phyloP scores from a whole-genome alignment of 805 yeast genomes.

The Kazachstania kunashirensis region DNA sequence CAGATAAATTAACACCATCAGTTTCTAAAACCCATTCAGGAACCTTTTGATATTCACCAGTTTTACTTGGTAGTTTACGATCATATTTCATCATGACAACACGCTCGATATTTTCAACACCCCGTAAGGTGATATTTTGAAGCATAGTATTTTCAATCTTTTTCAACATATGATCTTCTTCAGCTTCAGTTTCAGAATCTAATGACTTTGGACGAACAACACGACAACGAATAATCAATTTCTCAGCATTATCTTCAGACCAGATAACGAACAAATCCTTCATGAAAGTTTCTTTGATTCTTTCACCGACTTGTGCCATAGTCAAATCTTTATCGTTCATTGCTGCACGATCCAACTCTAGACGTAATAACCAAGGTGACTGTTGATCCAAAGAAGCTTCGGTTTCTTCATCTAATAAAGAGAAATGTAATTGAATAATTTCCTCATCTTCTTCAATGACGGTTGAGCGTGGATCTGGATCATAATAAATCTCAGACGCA shows the following conservation, averaged over 20 bases:
- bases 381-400: conserved; percentile 90
- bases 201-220: conserved; percentile 89
- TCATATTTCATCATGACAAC: conserved; percentile 75
- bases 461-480: conserved; percentile 97
- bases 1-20: conserved; percentile 93
- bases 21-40: conserved; percentile 99
- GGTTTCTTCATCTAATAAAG: conserved; percentile 95
- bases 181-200: conserved; percentile 90
- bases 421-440: conserved; percentile 93
- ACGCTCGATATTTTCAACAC: conserved; percentile 88
- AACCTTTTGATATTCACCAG: conserved; percentile 81
- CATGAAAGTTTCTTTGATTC: conserved; percentile 83
- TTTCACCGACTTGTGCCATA: conserved; percentile 96
- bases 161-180: conserved; percentile 93
- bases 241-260: conserved; percentile 98
- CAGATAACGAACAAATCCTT: conserved; percentile 95
- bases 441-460: conserved; percentile 94
- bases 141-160: conserved; percentile 94
- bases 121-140: conserved; percentile 88
- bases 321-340: conserved; percentile 97
- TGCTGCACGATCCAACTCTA: conserved; percentile 95
- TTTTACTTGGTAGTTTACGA: conserved; percentile 56
- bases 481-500: conserved; percentile 95
- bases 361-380: conserved; percentile 95
- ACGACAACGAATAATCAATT: conserved; percentile 94